Percentiles rank a stretch among this genome's conserved stretches.
phyloP scores from a whole-genome alignment of 768 basidiomycete genomes.

The Boletus tomentosulus region DNA sequence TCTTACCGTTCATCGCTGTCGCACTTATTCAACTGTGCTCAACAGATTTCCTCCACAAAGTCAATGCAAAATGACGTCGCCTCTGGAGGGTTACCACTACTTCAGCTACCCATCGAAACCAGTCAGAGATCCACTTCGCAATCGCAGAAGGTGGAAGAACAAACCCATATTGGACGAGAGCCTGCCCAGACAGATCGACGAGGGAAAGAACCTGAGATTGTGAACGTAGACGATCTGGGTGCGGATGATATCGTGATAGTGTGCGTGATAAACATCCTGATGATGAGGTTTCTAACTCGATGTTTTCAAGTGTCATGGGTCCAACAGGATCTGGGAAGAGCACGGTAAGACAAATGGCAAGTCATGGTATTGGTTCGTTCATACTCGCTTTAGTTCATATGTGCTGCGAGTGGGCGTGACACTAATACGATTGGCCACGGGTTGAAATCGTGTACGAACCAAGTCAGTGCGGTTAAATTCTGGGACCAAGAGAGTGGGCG shows the following conservation, averaged over 20 bases:
- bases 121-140: neutral
- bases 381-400: neutral
- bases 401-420: slow-evolving; percentile 1
- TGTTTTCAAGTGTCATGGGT: neutral
- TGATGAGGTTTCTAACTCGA: neutral
- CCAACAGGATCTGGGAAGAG: neutral
- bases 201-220: neutral
- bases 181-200: neutral
- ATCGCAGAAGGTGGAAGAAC: neutral
- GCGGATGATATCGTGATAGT: neutral
- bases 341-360: neutral
- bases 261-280: neutral
- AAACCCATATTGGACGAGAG: neutral
- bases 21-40: too few relatives aligned
- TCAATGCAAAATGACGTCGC: neutral
- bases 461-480: neutral
- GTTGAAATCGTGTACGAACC: neutral
- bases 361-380: neutral
- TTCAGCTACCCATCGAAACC: neutral
- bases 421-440: neutral
- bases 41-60: too few relatives aligned
- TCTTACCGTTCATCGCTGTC: too few relatives aligned
- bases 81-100: neutral
- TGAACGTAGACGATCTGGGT: neutral
- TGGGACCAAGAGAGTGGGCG: neutral